Conservation (phyloP, 495 filamentous ascomycete genomes). For the Neurospora sp. region DNA sequence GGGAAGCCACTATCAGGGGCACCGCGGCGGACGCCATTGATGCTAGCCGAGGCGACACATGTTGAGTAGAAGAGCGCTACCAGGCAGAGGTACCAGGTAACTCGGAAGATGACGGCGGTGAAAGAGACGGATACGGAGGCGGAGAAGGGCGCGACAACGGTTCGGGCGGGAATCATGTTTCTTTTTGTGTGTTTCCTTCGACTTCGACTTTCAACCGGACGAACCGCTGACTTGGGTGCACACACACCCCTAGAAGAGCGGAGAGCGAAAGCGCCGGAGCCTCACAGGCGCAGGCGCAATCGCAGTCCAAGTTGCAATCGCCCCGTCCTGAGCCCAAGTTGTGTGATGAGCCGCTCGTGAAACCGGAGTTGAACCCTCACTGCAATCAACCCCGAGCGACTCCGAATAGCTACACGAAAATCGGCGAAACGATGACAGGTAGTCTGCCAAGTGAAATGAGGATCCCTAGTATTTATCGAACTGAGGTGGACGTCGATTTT, state of each 20-base stretch:
- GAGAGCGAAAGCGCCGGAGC: not conserved
- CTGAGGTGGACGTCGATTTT: not conserved
- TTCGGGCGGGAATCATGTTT: not conserved
- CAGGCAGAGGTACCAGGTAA: not conserved
- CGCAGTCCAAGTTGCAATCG: not conserved
- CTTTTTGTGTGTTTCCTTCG: not conserved
- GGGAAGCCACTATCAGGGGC: too few species aligned
- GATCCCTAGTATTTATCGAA: not conserved
- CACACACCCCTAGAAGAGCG: not conserved
- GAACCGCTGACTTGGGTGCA: not conserved
- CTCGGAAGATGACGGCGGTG: not conserved
- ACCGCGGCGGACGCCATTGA: not conserved
- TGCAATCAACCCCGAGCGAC: not conserved
- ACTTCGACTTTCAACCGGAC: not conserved
- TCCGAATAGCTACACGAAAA: not conserved
- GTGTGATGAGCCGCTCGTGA: not conserved
- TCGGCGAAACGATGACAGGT: not conserved
- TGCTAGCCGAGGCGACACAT: not conserved
- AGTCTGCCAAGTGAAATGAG: not conserved
- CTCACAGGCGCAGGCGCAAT: not conserved
- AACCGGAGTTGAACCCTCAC: not conserved
- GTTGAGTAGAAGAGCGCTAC: not conserved
- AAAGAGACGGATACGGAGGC: not conserved
- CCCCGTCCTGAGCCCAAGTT: not conserved
- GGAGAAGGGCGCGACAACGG: not conserved